phyloP scores from a whole-genome alignment of 225 moss, liverwort and hornwort genomes.

The Physcomitrellopsis africana region DNA sequence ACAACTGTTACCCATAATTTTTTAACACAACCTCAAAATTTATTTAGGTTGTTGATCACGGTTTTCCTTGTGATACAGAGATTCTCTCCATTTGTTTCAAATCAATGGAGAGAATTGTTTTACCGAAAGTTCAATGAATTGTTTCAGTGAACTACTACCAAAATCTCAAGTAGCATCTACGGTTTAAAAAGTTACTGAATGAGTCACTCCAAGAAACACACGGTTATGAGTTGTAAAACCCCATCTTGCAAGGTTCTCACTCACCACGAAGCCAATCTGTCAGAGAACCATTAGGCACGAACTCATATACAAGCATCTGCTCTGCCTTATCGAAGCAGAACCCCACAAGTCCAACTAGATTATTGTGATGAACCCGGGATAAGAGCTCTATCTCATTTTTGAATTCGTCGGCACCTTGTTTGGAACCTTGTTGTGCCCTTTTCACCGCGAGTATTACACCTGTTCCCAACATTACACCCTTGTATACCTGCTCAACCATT shows the following conservation, averaged over 20 bases:
- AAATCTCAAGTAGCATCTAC: neutral
- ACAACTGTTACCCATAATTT: too few relatives aligned
- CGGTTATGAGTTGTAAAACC: too few relatives aligned
- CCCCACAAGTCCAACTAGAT: slow-evolving; percentile 71
- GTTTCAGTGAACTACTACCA: too few relatives aligned
- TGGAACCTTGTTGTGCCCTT: slow-evolving; percentile 53
- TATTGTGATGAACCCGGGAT: slow-evolving; percentile 61
- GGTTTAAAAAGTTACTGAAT: neutral
- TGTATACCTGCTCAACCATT: slow-evolving; percentile 53
- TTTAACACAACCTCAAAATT: too few relatives aligned
- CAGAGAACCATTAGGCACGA: slow-evolving; percentile 60
- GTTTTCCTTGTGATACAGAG: too few relatives aligned
- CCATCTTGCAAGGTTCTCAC: neutral
- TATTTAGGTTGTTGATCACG: too few relatives aligned
- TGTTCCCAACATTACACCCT: slow-evolving; percentile 27
- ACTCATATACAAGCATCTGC: slow-evolving; percentile 69
- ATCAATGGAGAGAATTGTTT: too few relatives aligned
- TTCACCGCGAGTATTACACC: slow-evolving; percentile 60
- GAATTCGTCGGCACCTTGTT: slow-evolving; percentile 62
- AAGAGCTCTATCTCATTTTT: slow-evolving; percentile 72
- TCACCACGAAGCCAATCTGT: slow-evolving; percentile 59
- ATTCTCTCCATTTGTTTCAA: too few relatives aligned
- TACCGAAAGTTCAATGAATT: too few relatives aligned
- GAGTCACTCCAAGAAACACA: too few relatives aligned
- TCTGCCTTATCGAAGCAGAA: slow-evolving; percentile 69